These are phyloP conservation scores for Herpotrichia juniperi DNA, from an alignment of 2,329 filamentous ascomycete genomes.

Conservation along the genomic window DNA sequence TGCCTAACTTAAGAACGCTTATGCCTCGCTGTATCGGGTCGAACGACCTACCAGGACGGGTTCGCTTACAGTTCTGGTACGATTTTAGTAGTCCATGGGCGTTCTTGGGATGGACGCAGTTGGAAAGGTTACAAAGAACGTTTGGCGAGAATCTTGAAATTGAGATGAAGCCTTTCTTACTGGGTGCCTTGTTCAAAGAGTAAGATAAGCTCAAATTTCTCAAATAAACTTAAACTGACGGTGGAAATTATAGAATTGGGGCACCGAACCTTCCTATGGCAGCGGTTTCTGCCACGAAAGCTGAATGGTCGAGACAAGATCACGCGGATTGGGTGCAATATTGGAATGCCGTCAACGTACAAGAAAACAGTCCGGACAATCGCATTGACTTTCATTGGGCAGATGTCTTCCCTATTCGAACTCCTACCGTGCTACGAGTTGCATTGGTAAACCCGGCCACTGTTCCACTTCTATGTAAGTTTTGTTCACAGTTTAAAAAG, in stretches of 20 bases:
- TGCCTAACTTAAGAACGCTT: conserved; percentile 21
- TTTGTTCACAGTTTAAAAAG: background rate
- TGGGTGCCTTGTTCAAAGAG: conserved; percentile 42
- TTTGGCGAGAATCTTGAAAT: conserved; percentile 34
- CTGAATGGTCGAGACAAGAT: conserved; percentile 34
- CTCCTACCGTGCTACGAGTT: conserved; percentile 38
- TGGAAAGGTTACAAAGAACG: conserved; percentile 29
- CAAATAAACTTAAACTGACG: conserved; percentile 1
- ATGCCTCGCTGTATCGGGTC: conserved; percentile 28
- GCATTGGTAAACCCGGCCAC: conserved; percentile 32
- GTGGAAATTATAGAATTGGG: conserved; percentile 27
- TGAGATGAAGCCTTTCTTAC: conserved; percentile 38
- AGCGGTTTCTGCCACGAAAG: conserved; percentile 31
- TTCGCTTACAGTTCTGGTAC: conserved; percentile 40
- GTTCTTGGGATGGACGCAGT: conserved; percentile 41
- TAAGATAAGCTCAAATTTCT: conserved; percentile 12
- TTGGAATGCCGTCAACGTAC: conserved; percentile 39
- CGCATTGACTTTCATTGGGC: conserved; percentile 38
- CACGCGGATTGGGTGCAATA: conserved; percentile 39
- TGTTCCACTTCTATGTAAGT: conserved; percentile 32
- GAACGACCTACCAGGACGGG: conserved; percentile 11
- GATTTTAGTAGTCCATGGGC: conserved; percentile 45
- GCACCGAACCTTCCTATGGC: conserved; percentile 38
- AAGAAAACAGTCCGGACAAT: conserved; percentile 29
- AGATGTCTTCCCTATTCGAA: conserved; percentile 39